phyloP scores from a whole-genome alignment of 306 rosid species.

The Vachellia collinsii region DNA sequence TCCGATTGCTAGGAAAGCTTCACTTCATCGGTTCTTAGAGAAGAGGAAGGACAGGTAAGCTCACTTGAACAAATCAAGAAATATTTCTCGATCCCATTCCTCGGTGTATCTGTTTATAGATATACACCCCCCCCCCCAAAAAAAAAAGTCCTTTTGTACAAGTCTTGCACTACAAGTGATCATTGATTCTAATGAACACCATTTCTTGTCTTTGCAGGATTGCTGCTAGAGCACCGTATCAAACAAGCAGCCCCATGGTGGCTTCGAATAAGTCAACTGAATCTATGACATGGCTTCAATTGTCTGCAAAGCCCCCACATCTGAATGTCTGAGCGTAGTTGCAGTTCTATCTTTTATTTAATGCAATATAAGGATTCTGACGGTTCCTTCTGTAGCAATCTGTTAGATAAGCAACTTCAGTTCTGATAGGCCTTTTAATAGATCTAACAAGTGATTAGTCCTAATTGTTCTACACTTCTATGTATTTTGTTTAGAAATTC shows the following conservation, averaged over 20 bases:
- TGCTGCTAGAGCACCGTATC: conserved; percentile 67
- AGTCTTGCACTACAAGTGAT: neutral
- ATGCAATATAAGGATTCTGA: neutral
- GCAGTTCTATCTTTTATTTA: neutral
- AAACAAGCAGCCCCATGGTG: conserved; percentile 36
- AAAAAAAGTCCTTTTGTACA: neutral
- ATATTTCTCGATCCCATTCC: neutral
- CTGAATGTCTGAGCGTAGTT: conserved; percentile 46
- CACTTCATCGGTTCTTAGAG: conserved; percentile 81
- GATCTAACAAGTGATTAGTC: neutral
- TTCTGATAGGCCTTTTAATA: neutral
- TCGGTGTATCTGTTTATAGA: neutral
- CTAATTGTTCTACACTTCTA: neutral
- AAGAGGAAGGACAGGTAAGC: conserved; percentile 80
- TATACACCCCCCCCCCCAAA: neutral
- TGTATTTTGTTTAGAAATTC: neutral
- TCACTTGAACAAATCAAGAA: conserved; percentile 15
- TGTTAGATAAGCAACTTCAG: neutral
- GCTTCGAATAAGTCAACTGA: conserved; percentile 40
- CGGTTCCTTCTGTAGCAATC: conserved; percentile 1
- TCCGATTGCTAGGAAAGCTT: conserved; percentile 81
- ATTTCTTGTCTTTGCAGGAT: conserved; percentile 51
- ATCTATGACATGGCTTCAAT: conserved; percentile 64
- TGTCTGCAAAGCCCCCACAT: conserved; percentile 60
- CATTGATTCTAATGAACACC: neutral